Evolutionary conservation across 192 early-diverging fungal species (phyloP), one percentile per base, ranked within the genome.

Genomic region (Paraglomus brasilianum): DNA sequence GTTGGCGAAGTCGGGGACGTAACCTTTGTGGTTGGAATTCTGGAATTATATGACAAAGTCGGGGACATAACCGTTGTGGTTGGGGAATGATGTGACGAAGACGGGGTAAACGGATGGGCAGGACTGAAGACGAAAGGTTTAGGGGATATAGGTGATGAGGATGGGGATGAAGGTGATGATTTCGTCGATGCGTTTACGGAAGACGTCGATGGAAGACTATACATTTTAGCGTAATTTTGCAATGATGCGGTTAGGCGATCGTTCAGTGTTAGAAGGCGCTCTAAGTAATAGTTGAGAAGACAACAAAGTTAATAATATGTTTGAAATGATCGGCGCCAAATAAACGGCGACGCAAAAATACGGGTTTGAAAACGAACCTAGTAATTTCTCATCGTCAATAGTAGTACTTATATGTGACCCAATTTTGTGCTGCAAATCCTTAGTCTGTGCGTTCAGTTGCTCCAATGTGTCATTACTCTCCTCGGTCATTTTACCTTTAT

Each of bases 401-500:
- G 42, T 4, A 8, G 60, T 21, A 30, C 30, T 30, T 45, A 62
- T 62, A 38, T 62, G 19, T 19, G 60, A 42, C 6, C 19, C 21
- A 45, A 62, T 62, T 45, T 62, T 62, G 5, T 8, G n/a, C 36
- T 62, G 60, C 42, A 62, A 17, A 10, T 62, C 46, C 46, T 62
- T 22, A 19, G 42, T 45, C 24, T 62, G 60, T 24, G 8, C 43
- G 36, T 62, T 8, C 46, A 62, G 5, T 44, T 24, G 60, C 60
- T 62, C 11, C 14, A 7, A 62, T 13, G 59, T 13, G 17, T 42
- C 39, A 11, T 44, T 41, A 22, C n/a, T 62, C 21, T 19, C 17
- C 19, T n/a, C 24, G 15, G 13, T 9, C 19, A 36, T 48, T 64
- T 36, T 49, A n/a, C 14, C 8, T 5, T 38, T 8, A 43, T 64